These are phyloP conservation scores for Thelephora aurantiotincta DNA, from an alignment of 768 basidiomycete species.

Conservation along the genomic window DNA sequence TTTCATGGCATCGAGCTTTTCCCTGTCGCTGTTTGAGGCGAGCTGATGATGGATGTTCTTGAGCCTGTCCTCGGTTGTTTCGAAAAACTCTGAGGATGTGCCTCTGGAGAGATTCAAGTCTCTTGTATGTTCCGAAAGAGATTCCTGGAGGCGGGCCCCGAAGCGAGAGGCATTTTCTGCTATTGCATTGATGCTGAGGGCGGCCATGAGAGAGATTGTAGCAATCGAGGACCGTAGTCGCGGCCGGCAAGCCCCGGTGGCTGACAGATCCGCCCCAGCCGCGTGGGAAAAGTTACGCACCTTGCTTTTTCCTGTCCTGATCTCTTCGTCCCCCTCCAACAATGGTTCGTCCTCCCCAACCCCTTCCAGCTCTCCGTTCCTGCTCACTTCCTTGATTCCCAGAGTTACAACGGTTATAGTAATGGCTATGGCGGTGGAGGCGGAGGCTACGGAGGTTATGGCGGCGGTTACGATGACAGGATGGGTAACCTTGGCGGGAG, in stretches of 20 bases:
- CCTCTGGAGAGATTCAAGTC: constrained; percentile 50
- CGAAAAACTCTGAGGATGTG: constrained; percentile 44
- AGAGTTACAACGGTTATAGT: constrained; percentile 19
- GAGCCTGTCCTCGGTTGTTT: constrained; percentile 65
- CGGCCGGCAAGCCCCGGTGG: too few relatives aligned
- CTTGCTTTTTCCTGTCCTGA: too few relatives aligned
- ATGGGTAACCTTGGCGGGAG: constrained; percentile 76
- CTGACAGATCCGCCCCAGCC: too few relatives aligned
- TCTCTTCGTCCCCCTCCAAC: not conserved
- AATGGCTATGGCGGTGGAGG: constrained; percentile 28
- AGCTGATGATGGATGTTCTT: constrained; percentile 78
- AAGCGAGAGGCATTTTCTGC: constrained; percentile 77
- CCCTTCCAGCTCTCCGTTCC: not conserved
- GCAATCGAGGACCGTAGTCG: too few relatives aligned
- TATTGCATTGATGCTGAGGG: constrained; percentile 24
- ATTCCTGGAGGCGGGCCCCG: constrained; percentile 73
- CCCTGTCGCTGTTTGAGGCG: constrained; percentile 77
- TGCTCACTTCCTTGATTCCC: not conserved
- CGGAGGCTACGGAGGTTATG: constrained; percentile 36
- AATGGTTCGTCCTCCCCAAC: not conserved
- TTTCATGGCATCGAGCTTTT: constrained; percentile 93
- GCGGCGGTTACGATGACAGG: constrained; percentile 47
- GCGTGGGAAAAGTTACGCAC: too few relatives aligned
- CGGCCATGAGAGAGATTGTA: constrained; percentile 9
- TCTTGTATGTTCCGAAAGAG: constrained; percentile 67